Percentiles rank a stretch among this genome's conserved stretches.
phyloP scores from a whole-genome alignment of 768 basidiomycete genomes.

The Podaxis carcinomalis region DNA sequence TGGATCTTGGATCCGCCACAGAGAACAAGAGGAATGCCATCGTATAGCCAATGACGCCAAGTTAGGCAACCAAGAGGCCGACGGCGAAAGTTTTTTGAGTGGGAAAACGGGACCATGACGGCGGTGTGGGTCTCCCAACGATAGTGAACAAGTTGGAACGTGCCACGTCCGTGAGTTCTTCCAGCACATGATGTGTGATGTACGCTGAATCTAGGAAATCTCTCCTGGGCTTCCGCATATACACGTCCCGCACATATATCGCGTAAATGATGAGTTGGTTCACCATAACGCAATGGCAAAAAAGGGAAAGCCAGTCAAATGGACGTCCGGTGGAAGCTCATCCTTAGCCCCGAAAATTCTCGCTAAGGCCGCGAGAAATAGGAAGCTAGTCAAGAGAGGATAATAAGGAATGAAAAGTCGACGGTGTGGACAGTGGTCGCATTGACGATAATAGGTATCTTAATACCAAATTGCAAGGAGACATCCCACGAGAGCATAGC shows the following conservation, averaged over 20 bases:
- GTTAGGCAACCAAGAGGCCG: background rate
- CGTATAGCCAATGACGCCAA: background rate
- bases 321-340: background rate
- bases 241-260: background rate
- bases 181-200: background rate
- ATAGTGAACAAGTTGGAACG: conserved; percentile 1
- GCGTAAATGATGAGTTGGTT: background rate
- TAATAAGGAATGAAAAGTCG: conserved; percentile 1
- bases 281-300: background rate
- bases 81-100: background rate
- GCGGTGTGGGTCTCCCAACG: background rate
- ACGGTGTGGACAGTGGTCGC: background rate
- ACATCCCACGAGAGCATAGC: background rate
- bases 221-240: background rate
- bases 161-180: background rate
- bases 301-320: background rate
- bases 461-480: conserved; percentile 3
- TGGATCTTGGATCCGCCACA: background rate
- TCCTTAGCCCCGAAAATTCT: background rate
- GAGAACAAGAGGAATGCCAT: background rate
- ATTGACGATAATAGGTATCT: conserved; percentile 1
- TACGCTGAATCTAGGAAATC: conserved; percentile 1
- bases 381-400: background rate
- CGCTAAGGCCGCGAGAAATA: background rate
- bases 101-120: background rate